Evolutionary conservation across 106 monocot genomes (phyloP).

Genomic region (Platanthera guangdongensis): DNA sequence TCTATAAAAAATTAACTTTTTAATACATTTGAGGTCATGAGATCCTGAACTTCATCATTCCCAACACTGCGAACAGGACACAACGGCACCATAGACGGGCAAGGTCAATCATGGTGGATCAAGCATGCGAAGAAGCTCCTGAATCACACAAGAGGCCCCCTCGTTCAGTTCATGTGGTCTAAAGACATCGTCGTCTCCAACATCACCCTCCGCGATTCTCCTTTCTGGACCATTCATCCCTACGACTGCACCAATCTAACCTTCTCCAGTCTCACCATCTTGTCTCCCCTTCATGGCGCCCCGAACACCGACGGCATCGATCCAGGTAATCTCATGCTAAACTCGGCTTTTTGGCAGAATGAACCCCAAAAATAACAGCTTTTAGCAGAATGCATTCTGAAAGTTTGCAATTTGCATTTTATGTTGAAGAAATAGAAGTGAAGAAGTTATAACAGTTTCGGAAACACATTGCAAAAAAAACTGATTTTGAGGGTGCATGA

Average conservation of each 20-base stretch:
- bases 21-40: too few species aligned
- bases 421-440: too few species aligned
- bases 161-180: constrained; percentile 64
- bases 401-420: too few species aligned
- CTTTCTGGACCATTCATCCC: constrained; percentile 71
- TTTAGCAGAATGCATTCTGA: too few species aligned
- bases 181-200: constrained; percentile 54
- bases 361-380: too few species aligned
- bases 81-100: constrained; percentile 64
- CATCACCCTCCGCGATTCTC: constrained; percentile 54
- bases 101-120: constrained; percentile 61
- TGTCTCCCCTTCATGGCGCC: constrained; percentile 36
- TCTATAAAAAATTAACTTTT: too few species aligned
- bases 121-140: constrained; percentile 34
- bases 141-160: constrained; percentile 53
- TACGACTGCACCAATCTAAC: constrained; percentile 61
- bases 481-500: too few species aligned
- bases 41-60: too few species aligned
- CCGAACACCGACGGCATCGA: constrained; percentile 61
- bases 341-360: not conserved
- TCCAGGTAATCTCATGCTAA: constrained; percentile 24
- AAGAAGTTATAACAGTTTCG: too few species aligned
- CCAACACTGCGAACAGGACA: constrained; percentile 23
- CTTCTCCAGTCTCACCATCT: constrained; percentile 35
- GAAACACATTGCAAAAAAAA: too few species aligned